phyloP scores from a whole-genome alignment of 805 yeast species.

The Grigorovia jiainica region DNA sequence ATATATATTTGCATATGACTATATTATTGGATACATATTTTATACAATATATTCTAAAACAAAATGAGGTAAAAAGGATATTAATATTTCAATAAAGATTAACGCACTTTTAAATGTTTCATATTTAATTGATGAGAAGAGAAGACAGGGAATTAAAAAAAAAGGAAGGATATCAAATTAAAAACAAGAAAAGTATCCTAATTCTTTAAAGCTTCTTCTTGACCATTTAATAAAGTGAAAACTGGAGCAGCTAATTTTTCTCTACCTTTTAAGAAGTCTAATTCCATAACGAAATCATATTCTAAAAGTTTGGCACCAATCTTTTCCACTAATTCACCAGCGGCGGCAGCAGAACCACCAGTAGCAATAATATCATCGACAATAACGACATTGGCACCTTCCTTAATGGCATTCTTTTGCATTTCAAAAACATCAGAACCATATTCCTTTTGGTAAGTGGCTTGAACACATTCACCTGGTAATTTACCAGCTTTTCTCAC shows the following conservation, averaged over 20 bases:
- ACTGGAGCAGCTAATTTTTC: conserved; percentile 76
- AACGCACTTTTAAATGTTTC: background rate
- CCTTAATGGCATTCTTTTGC: conserved; percentile 72
- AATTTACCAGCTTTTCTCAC: conserved; percentile 92
- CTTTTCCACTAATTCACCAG: conserved; percentile 69
- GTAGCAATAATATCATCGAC: conserved; percentile 98
- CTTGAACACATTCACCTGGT: conserved; percentile 73
- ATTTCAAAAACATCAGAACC: conserved; percentile 85
- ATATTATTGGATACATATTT: background rate
- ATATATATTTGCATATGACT: background rate
- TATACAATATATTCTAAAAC: background rate
- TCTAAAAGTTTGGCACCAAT: conserved; percentile 67
- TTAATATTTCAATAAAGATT: background rate
- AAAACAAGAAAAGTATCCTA: too few relatives aligned
- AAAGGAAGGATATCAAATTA: too few relatives aligned
- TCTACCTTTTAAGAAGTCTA: conserved; percentile 90
- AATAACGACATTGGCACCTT: conserved; percentile 71
- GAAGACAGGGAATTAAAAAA: background rate
- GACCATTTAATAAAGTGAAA: conserved; percentile 83
- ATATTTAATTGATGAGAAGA: background rate
- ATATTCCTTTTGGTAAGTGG: conserved; percentile 80
- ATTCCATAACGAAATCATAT: conserved; percentile 85
- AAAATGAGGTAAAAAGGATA: background rate
- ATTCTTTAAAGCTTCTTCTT: conserved; percentile 42
- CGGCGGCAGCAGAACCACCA: conserved; percentile 93